phyloP scores from a whole-genome alignment of 345 rosid genomes.

The Dipteronia sinensis region DNA sequence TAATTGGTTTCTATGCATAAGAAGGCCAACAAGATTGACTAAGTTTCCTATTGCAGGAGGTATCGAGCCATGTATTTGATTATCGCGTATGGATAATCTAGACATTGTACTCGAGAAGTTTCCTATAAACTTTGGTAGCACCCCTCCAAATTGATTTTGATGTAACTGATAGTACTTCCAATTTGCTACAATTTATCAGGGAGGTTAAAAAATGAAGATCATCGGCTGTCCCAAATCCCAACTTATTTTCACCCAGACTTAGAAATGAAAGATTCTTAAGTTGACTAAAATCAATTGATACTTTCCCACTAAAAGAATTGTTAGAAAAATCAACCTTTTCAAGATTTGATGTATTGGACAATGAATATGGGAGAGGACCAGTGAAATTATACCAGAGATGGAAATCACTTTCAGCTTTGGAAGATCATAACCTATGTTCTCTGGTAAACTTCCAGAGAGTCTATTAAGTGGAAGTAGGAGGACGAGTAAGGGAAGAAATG shows the following conservation, averaged over 20 bases:
- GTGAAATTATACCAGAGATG: neutral
- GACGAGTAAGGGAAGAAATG: slow-evolving; percentile 11
- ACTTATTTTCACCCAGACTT: accelerated
- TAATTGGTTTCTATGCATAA: neutral
- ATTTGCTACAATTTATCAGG: slow-evolving; percentile 14
- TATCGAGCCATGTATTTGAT: neutral
- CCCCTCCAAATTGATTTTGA: slow-evolving; percentile 19
- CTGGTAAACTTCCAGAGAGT: slow-evolving; percentile 15
- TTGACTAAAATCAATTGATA: slow-evolving; percentile 5
- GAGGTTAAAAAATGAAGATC: too few species aligned
- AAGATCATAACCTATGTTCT: slow-evolving; percentile 17
- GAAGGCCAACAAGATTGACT: neutral
- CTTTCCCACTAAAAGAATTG: neutral
- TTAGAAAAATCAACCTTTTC: accelerated
- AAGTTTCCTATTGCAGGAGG: slow-evolving; percentile 25
- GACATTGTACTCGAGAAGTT: neutral
- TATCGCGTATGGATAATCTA: accelerated
- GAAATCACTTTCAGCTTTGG: slow-evolving; percentile 4
- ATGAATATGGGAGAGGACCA: slow-evolving; percentile 28
- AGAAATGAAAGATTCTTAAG: neutral
- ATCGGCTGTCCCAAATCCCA: neutral
- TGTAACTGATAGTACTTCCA: accelerated
- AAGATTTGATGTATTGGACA: slow-evolving; percentile 33
- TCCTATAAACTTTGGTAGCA: neutral
- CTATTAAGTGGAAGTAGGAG: neutral